Conservation (phyloP, 2,329 filamentous ascomycete genomes). For the Emmonsia crescens region DNA sequence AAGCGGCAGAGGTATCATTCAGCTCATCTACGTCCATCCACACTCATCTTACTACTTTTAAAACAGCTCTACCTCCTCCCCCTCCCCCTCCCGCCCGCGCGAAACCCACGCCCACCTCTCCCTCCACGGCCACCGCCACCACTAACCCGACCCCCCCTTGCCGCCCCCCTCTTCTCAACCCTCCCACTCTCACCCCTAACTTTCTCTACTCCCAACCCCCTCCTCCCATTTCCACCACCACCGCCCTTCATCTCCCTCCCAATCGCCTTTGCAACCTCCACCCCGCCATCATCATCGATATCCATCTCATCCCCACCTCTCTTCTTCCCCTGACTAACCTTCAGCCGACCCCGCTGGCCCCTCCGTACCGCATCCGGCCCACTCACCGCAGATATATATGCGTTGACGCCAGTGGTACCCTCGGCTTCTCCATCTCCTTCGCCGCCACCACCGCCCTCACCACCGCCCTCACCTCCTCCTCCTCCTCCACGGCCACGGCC, state of each 20-base stretch:
- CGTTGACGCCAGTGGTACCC: slow-evolving; percentile 39
- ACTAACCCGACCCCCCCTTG: slow-evolving; percentile 7
- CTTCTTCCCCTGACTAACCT: slow-evolving; percentile 41
- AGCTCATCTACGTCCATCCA: not conserved
- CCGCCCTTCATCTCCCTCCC: slow-evolving; percentile 15
- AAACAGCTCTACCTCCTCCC: not conserved
- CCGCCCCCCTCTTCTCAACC: slow-evolving; percentile 11
- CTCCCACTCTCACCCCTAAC: slow-evolving; percentile 17
- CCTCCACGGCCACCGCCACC: slow-evolving; percentile 9
- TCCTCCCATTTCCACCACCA: slow-evolving; percentile 18
- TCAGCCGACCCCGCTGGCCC: slow-evolving; percentile 50
- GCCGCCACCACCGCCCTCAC: not conserved
- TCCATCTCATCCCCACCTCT: slow-evolving; percentile 34
- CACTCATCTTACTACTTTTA: not conserved
- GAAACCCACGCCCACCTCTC: slow-evolving; percentile 3
- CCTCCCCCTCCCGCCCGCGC: not conserved
- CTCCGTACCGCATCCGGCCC: slow-evolving; percentile 48
- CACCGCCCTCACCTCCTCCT: no score
- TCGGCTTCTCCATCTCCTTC: slow-evolving; percentile 5
- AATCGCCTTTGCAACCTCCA: slow-evolving; percentile 17
- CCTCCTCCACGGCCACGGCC: no score
- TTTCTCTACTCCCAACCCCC: slow-evolving; percentile 22
- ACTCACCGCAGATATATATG: slow-evolving; percentile 50
- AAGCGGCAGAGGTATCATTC: not conserved
- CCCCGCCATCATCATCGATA: slow-evolving; percentile 39